phyloP scores from a whole-genome alignment of 306 rosid genomes.

The Cucumis sativus region Cucumber_9930_V3 NC_026658.2:13978501-13979000 shows the following conservation, averaged over 20 bases:
- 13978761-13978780: conserved; percentile 38
- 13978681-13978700: conserved; percentile 8
- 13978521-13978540: conserved; percentile 51
- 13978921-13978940: conserved; percentile 17
- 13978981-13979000: conserved; percentile 10
- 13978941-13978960: too few species aligned
- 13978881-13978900: conserved; percentile 8
- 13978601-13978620: not conserved
- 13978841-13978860: conserved; percentile 35
- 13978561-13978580: not conserved
- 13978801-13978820: conserved; percentile 1
- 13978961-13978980: not conserved
- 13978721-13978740: conserved; percentile 3
- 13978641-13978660: conserved; percentile 16
- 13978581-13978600: not conserved
- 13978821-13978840: conserved; percentile 32
- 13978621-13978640: conserved; percentile 24
- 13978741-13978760: not conserved
- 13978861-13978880: conserved; percentile 36
- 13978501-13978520: conserved; percentile 39
- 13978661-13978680: not conserved
- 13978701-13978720: conserved; percentile 18
- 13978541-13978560: conserved; percentile 30
- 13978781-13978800: conserved; percentile 21
- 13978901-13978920: conserved; percentile 45